These are phyloP conservation scores for Annulohypoxylon nitens DNA, from an alignment of 495 filamentous ascomycete species.

Conservation along the genomic window DNA sequence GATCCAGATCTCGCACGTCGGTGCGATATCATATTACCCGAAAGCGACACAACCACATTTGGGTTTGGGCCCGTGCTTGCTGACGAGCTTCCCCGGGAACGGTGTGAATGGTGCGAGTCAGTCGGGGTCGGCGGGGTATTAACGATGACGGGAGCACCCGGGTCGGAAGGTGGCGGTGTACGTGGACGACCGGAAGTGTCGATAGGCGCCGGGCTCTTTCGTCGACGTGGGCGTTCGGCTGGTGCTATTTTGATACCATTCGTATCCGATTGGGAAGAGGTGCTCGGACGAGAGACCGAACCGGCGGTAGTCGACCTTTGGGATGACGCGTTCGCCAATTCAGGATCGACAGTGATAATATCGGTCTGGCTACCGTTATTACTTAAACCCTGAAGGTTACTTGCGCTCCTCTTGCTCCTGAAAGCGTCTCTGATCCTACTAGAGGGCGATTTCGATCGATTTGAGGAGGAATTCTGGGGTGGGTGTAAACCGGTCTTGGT, in stretches of 20 bases:
- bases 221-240: slow-evolving; percentile 48
- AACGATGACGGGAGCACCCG: slow-evolving; percentile 63
- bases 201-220: slow-evolving; percentile 50
- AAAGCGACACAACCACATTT: slow-evolving; percentile 54
- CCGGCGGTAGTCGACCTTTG: slow-evolving; percentile 33
- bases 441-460: slow-evolving; percentile 60
- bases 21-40: slow-evolving; percentile 80
- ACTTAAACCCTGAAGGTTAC: slow-evolving; percentile 25
- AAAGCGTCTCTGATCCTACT: slow-evolving; percentile 63
- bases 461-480: slow-evolving; percentile 53
- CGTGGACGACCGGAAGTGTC: slow-evolving; percentile 56
- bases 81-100: slow-evolving; percentile 45
- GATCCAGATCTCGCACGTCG: slow-evolving; percentile 70
- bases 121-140: slow-evolving; percentile 70
- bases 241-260: slow-evolving; percentile 44
- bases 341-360: slow-evolving; percentile 28
- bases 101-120: slow-evolving; percentile 49
- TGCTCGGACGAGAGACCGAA: slow-evolving; percentile 31
- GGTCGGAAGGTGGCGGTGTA: slow-evolving; percentile 59
- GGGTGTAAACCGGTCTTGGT: slow-evolving; percentile 53
- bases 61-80: slow-evolving; percentile 43
- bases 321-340: slow-evolving; percentile 38
- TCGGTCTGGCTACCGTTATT: slow-evolving; percentile 41
- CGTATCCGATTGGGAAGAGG: slow-evolving; percentile 38
- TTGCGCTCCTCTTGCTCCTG: slow-evolving; percentile 52